These are phyloP conservation scores for Trichoderma citrinoviride DNA, from an alignment of 2,329 filamentous ascomycete species.

Conservation along the genomic window DNA sequence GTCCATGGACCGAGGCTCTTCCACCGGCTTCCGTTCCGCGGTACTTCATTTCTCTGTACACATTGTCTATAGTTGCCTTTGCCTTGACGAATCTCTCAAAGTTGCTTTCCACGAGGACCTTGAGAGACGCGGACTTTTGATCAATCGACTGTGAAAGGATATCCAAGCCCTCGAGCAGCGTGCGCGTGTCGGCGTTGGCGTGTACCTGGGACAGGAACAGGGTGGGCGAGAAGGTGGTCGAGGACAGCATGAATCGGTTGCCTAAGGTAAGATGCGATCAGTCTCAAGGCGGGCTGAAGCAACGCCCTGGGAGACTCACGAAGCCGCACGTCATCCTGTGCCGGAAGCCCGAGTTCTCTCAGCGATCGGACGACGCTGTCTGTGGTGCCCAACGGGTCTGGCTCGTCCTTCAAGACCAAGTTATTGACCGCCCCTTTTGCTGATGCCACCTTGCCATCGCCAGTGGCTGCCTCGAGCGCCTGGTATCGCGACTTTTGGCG, in stretches of 20 bases:
- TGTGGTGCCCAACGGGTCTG: conserved; percentile 83
- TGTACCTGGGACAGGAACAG: conserved; percentile 93
- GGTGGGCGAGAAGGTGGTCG: conserved; percentile 89
- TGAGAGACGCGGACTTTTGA: conserved; percentile 94
- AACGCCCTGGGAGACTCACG: conserved; percentile 50
- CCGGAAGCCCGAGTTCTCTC: conserved; percentile 69
- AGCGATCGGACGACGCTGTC: conserved; percentile 83
- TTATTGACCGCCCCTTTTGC: conserved; percentile 66
- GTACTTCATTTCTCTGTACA: conserved; percentile 96
- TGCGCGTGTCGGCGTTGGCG: conserved; percentile 76
- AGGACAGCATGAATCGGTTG: conserved; percentile 92
- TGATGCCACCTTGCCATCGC: conserved; percentile 63
- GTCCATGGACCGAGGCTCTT: conserved; percentile 49
- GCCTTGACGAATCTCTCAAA: conserved; percentile 97
- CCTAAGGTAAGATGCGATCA: conserved; percentile 50
- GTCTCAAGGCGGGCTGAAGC: background rate
- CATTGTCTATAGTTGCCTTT: conserved; percentile 97
- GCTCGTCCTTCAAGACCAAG: conserved; percentile 84
- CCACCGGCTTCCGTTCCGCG: conserved; percentile 55
- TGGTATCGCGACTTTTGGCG: conserved; percentile 77
- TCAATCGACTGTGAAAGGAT: conserved; percentile 89
- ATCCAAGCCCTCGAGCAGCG: conserved; percentile 77
- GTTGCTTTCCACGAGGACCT: conserved; percentile 94
- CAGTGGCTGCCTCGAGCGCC: conserved; percentile 73
- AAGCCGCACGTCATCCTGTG: conserved; percentile 79